Conservation (phyloP, 73 alveolate species). For the Paramecium sonneborni region DNA sequence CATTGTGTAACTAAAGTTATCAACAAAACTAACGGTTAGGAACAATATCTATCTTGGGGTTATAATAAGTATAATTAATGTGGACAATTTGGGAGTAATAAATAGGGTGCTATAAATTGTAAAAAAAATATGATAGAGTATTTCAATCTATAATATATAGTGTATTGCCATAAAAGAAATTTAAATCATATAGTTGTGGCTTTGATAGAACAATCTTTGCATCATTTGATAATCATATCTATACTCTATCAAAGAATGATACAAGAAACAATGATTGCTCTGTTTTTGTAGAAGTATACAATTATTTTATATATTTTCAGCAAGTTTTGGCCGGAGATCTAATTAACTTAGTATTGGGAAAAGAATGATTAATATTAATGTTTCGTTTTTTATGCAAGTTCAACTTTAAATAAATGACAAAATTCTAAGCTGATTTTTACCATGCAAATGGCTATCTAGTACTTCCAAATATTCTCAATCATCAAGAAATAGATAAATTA, state of each 20-base stretch:
- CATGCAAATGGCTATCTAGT: background rate
- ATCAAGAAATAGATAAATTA: constrained; percentile 48
- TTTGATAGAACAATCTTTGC: no score
- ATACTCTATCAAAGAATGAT: background rate
- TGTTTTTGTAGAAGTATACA: background rate
- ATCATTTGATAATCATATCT: no score
- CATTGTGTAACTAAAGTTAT: background rate
- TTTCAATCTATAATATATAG: background rate
- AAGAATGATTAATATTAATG: background rate
- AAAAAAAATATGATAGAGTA: background rate
- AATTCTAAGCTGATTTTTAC: background rate
- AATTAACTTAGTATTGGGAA: background rate
- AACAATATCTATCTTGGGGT: constrained; percentile 26
- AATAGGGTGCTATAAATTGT: background rate
- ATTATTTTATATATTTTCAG: background rate
- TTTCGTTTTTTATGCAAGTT: background rate
- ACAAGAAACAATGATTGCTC: background rate
- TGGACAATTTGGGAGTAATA: background rate
- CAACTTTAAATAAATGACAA: background rate
- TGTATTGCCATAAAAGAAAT: background rate
- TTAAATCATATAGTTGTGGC: constrained; percentile 32
- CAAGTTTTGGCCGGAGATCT: background rate
- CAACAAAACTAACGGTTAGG: background rate
- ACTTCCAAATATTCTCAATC: background rate
- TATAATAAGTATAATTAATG: background rate